phyloP scores from a whole-genome alignment of 2,329 filamentous ascomycete genomes.

The Colletotrichum echinochloae region DNA sequence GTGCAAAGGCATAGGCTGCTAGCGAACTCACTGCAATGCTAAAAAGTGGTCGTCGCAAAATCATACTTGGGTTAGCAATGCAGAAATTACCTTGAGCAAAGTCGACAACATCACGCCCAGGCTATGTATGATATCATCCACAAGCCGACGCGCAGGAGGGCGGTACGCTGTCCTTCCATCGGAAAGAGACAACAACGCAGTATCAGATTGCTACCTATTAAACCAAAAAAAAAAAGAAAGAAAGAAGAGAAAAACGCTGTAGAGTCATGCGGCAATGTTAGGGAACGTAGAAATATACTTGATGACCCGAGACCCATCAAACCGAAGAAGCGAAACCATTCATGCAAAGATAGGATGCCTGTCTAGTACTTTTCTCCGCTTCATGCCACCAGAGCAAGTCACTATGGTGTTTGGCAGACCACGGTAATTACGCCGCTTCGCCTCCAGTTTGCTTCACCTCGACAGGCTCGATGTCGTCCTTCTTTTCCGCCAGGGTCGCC shows the following conservation, averaged over 20 bases:
- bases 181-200: slow-evolving; percentile 41
- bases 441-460: slow-evolving; percentile 48
- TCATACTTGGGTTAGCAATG: not conserved
- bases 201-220: slow-evolving; percentile 41
- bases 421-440: slow-evolving; percentile 30
- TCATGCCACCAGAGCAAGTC: slow-evolving; percentile 25
- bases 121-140: slow-evolving; percentile 36
- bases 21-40: not conserved
- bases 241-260: slow-evolving; percentile 38
- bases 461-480: slow-evolving; percentile 52
- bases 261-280: slow-evolving; percentile 31
- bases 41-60: not conserved
- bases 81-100: not conserved
- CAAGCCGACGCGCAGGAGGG: slow-evolving; percentile 37
- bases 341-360: slow-evolving; percentile 19
- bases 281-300: slow-evolving; percentile 34
- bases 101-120: slow-evolving; percentile 31
- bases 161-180: slow-evolving; percentile 38
- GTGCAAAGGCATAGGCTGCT: not conserved
- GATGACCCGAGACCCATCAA: slow-evolving; percentile 34
- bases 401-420: slow-evolving; percentile 16
- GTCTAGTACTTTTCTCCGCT: slow-evolving; percentile 38
- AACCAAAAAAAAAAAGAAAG: no score
- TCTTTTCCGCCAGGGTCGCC: slow-evolving; percentile 52
- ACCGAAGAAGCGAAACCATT: slow-evolving; percentile 16